Base-by-base conservation (phyloP, 768 basidiomycete genomes). In the Daedaleopsis nitida region DNA sequence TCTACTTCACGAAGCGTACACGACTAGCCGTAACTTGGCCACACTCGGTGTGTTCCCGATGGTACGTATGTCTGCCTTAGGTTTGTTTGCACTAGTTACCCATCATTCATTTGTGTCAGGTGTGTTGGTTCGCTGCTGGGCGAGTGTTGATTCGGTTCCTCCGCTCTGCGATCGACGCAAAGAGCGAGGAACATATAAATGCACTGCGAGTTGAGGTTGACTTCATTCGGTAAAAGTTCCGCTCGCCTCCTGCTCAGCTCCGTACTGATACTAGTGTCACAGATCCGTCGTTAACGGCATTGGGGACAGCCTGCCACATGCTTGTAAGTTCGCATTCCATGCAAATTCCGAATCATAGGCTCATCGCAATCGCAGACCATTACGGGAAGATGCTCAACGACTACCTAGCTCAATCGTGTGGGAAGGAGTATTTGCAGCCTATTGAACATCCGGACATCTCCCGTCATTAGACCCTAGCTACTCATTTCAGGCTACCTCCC, bases 11-110 rank as follows among this genome's bases (percentile, higher is more conserved):
- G 78, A 75, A 16, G 79, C 90, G 27, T 83, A 80, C 71, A 85
- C 87, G 8, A 91, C 90, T 0, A 91, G 86, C 62, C 91, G 81
- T 66, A 89, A 91, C 66, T 79, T 90, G 17, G 84, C 87, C 5
- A 77, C 89, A 3, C 69, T 91, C 38, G 89, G 90, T 65, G 78
- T 83, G n/a, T 88, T 89, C 66, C 86, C 85, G 65, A 79, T 86
- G 62, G 89, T 89, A 70, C 69, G 83, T 59, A 35, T 50, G 2
- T 57, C 43, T 50, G 2, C 57, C 43, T 48, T 27, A 32, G 24
- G 17, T 17, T 16, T n/a, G n/a, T n/a, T 14, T 17, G 7, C n/a
- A 38, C 14, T 8, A 27, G 5, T 42, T 13, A 3, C 17, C 13
- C 39, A 17, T 32, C 39, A 2, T 35, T 44, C 27, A 48, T 17